Evolutionary conservation across 73 alveolate genomes (phyloP), one percentile per base, ranked within the genome.

Genomic region (Paramecium tetraurelia): DNA sequence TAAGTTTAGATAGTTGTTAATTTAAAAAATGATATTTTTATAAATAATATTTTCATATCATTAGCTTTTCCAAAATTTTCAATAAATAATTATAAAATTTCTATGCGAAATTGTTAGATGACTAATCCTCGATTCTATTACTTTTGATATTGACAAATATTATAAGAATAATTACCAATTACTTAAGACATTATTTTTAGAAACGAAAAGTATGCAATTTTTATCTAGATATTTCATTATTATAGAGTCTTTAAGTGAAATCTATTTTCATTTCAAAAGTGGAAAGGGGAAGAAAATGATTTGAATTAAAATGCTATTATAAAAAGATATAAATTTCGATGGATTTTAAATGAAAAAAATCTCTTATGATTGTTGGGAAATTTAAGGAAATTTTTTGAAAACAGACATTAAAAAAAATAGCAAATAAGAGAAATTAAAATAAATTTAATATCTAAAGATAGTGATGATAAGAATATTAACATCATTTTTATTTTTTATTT

Each of bases 11-110:
- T 63, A 63, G 84, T 63, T 31, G 46, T 33, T 63, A 63, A 33
- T 63, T 63, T 63, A 63, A 63, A 63, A 27, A 63, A 63, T 63
- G 84, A 63, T 59, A 59, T 27, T 63, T 63, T 63, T 63, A 63
- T 63, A 14, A 14, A 31, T 63, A 11, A 63, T 11, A 11, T 22
- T 7, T 63, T 11, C 16, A 27, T 31, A 63, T 21, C 8, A 12
- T 24, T 24, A 9, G 5, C 10, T 59, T 33, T 33, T 63, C 48
- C 84, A 63, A 11, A 22, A 31, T 27, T 27, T 63, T 31, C 31
- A 63, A 63, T 27, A 9, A 31, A 63, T 63, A 63, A 63, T 63
- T 3, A 63, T 63, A 63, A 63, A 4, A 1, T 63, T 0, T 24
- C 7, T 22, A 63, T 63, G 50, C 29, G 24, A 31, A 27, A 63